Conservation (phyloP, 2,329 filamentous ascomycete species). For the Trichoderma sp. region DNA sequence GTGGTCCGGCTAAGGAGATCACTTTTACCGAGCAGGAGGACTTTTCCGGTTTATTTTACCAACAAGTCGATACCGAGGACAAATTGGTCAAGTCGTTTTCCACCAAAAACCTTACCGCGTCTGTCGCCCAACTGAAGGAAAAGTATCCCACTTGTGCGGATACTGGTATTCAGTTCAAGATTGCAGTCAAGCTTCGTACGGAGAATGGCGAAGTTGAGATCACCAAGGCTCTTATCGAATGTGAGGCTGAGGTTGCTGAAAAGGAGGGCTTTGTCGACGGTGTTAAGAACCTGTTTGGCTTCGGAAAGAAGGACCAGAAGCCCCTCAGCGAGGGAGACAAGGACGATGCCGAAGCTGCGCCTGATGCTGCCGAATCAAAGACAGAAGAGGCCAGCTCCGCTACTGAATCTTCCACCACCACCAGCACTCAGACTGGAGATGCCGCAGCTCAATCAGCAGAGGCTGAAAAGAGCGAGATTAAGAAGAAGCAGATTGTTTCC, state of each 20-base stretch:
- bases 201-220: conserved; percentile 81
- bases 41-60: conserved; percentile 77
- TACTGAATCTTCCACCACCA: conserved; percentile 33
- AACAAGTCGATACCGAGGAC: conserved; percentile 64
- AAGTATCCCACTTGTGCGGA: conserved; percentile 72
- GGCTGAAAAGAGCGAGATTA: conserved; percentile 54
- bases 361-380: conserved; percentile 40
- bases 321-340: conserved; percentile 66
- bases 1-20: conserved; percentile 77
- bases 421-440: conserved; percentile 44
- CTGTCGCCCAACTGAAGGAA: conserved; percentile 75
- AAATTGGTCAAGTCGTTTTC: conserved; percentile 65
- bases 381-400: conserved; percentile 44
- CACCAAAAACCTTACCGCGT: conserved; percentile 83
- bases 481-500: conserved; percentile 61
- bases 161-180: conserved; percentile 76
- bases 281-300: conserved; percentile 94
- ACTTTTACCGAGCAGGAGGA: conserved; percentile 81
- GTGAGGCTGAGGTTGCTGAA: conserved; percentile 71
- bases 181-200: conserved; percentile 70
- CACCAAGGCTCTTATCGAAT: conserved; percentile 74
- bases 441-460: conserved; percentile 48
- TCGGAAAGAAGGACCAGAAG: conserved; percentile 87
- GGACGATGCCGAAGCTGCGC: conserved; percentile 42
- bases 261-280: conserved; percentile 87